Evolutionary conservation across 2,329 filamentous ascomycete genomes (phyloP).

Genomic region (Xylaria sp.): DNA sequence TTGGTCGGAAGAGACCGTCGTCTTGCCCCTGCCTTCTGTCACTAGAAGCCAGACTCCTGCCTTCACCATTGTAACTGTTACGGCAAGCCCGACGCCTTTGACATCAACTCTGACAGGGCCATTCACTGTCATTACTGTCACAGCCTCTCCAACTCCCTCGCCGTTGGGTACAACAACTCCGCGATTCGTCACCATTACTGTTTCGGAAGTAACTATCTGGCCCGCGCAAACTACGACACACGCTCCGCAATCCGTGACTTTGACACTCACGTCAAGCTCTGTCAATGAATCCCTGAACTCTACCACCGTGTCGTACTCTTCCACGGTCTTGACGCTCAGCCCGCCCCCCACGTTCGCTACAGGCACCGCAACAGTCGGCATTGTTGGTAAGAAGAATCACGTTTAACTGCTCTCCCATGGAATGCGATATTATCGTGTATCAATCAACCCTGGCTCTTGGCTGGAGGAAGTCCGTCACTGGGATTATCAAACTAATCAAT

Average conservation of each 20-base stretch:
- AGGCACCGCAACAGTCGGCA: conserved; percentile 29
- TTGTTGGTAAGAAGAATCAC: conserved; percentile 20
- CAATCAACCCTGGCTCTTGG: neutral
- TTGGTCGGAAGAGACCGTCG: conserved; percentile 32
- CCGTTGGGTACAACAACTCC: conserved; percentile 6
- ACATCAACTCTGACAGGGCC: neutral
- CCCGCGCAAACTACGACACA: conserved; percentile 22
- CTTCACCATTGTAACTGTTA: conserved; percentile 33
- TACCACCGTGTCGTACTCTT: conserved; percentile 37
- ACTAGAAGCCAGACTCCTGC: conserved; percentile 9
- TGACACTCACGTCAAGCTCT: conserved; percentile 37
- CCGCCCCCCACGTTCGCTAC: conserved; percentile 33
- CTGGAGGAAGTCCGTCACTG: neutral
- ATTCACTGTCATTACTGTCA: conserved; percentile 36
- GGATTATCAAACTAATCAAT: conserved; percentile 14
- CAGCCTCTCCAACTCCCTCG: conserved; percentile 20
- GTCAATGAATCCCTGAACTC: conserved; percentile 37
- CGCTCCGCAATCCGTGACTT: conserved; percentile 29
- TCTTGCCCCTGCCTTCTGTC: conserved; percentile 15
- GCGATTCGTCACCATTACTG: conserved; percentile 33
- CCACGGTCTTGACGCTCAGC: conserved; percentile 35
- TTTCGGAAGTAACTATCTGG: conserved; percentile 37
- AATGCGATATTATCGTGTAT: neutral
- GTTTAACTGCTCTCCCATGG: conserved; percentile 1
- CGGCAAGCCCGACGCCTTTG: conserved; percentile 17